Evolutionary conservation across 2,329 filamentous ascomycete genomes (phyloP), one percentile per base, ranked within the genome.

Genomic region (Cladosporium sphaerospermum): DNA sequence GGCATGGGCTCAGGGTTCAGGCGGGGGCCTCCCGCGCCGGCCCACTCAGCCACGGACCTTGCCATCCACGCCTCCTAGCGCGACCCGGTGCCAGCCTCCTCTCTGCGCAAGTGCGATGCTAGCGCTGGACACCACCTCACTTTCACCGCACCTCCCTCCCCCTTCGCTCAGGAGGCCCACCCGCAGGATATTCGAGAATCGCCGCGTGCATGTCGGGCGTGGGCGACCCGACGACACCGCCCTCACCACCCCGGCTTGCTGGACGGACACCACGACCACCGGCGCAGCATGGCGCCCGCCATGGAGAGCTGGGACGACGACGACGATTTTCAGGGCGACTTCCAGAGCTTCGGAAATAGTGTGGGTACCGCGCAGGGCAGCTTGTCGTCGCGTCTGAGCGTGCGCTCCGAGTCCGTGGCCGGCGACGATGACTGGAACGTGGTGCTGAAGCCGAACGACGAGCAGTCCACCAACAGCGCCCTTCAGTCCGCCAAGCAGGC

Each of bases 401-500:
- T 89, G 63, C 86, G 86, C 62, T 96, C 89, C 52, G 91, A 95
- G 65, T 80, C 89, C 59, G 62, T 48, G 58, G 77, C 71, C 56
- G 87, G 84, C 56, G 89, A 95, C 64, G 89, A 96, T 64, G 89
- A 96, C 70, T 90, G 85, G 76, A 89, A 96, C 62, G 80, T 97
- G 18, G 81, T 92, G 61, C 75, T 97, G 31, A 84, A 89, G 2
- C 88, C 85, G 45, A 87, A 93, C 67, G 91, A 96, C 67, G 88
- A 95, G 63, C 80, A 82, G 58, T 89, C 89, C 1, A 95, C 87
- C 9, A 74, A 85, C 61, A 87, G 95, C 66, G 91, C 93, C 56
- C 92, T 99, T 63, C 82, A 88, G 19, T 88, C 89, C 6, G 92
- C 91, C 33, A 87, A 89, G 64, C 85, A 84, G 67, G 91, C 90